Percentiles rank a stretch among this genome's conserved stretches.
Evolutionary conservation across 2,329 filamentous ascomycete species (phyloP).

Genomic region (Stachybotrys echinatus): DNA sequence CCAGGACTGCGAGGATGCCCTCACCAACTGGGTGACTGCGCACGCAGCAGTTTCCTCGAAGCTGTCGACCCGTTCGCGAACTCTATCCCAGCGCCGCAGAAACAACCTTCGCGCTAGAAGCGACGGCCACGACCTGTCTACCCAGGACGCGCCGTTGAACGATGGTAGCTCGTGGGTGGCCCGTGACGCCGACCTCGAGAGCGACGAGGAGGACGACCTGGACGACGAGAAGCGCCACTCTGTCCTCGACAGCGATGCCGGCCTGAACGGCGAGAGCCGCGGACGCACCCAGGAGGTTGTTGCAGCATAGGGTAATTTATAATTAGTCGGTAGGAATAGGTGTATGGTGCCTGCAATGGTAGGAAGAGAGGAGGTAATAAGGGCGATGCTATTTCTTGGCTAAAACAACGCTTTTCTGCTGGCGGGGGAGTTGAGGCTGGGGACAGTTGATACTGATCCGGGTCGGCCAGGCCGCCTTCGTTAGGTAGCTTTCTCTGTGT

Average conservation of each 20-base stretch:
- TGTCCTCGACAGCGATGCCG: constrained; percentile 45
- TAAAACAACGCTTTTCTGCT: neutral
- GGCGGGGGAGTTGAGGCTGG: neutral
- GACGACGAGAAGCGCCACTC: constrained; percentile 47
- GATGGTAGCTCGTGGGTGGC: constrained; percentile 83
- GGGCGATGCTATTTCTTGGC: neutral
- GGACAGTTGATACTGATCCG: neutral
- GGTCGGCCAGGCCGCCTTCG: neutral
- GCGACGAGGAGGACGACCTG: constrained; percentile 62
- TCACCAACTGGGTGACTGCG: constrained; percentile 93
- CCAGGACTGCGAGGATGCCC: constrained; percentile 94
- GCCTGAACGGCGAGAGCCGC: constrained; percentile 50
- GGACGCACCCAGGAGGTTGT: constrained; percentile 50
- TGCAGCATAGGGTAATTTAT: constrained; percentile 28
- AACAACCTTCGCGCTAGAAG: constrained; percentile 63
- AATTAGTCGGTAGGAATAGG: neutral
- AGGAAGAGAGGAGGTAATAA: constrained; percentile 3
- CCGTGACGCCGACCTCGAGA: constrained; percentile 58
- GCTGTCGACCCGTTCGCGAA: constrained; percentile 82
- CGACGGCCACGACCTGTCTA: constrained; percentile 76
- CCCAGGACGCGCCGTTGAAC: constrained; percentile 73
- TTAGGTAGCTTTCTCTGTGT: constrained; percentile 1
- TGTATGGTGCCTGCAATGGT: neutral
- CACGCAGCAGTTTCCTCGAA: constrained; percentile 85
- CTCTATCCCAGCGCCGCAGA: constrained; percentile 77